phyloP scores from a whole-genome alignment of 139 green algal genomes.

The Mesotaenium endlicherianum region DNA sequence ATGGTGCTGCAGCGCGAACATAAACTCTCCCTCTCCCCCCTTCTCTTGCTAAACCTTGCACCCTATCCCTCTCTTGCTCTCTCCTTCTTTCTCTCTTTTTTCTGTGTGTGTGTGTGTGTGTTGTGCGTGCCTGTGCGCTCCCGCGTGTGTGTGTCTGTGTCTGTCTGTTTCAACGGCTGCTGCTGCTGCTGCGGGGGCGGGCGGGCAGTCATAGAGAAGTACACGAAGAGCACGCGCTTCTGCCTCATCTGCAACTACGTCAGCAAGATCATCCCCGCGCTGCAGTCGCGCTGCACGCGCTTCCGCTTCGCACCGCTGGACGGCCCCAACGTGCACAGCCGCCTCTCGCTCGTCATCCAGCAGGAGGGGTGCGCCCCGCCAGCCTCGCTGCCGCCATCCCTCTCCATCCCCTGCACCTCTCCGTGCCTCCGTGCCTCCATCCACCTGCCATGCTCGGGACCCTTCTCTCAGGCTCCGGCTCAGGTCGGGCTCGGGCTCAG shows the following conservation, averaged over 20 bases:
- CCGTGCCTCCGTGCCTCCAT: no score
- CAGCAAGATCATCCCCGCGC: slow-evolving; percentile 93
- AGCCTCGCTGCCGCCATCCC: no score
- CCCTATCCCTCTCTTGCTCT: not conserved
- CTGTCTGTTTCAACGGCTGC: not conserved
- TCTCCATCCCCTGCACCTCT: no score
- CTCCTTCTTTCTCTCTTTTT: no score
- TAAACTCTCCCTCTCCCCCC: no score
- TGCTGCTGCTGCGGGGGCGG: not conserved
- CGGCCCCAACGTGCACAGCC: slow-evolving; percentile 62
- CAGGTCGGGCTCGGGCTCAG: no score
- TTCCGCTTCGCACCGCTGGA: slow-evolving; percentile 91
- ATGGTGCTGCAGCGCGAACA: no score
- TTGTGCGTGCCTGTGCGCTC: not conserved
- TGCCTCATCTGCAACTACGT: slow-evolving; percentile 99
- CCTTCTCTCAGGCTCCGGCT: no score
- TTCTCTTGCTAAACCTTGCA: no score
- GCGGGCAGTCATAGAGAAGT: slow-evolving; percentile 94
- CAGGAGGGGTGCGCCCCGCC: slow-evolving; percentile 69
- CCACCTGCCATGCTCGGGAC: no score
- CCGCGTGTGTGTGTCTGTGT: not conserved
- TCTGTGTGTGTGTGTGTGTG: not conserved
- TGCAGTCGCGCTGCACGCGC: slow-evolving; percentile 94
- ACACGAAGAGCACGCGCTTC: slow-evolving; percentile 93
- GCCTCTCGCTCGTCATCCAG: slow-evolving; percentile 76